phyloP scores from a whole-genome alignment of 2,329 filamentous ascomycete genomes.

The Xylaria multiplex region DNA sequence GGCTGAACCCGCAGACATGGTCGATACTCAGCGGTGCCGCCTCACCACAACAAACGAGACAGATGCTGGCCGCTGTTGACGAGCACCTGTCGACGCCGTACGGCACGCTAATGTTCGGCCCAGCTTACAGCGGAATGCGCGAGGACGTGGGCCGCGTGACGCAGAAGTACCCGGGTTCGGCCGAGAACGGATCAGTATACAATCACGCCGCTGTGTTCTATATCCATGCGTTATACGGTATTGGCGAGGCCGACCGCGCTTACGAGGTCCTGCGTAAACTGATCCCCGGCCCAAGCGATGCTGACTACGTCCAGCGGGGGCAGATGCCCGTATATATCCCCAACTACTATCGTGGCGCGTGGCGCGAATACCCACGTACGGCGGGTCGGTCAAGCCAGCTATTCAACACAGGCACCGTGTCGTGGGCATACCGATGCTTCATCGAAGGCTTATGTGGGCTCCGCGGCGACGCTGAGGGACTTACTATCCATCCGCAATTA shows the following conservation, averaged over 20 bases:
- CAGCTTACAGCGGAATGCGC: conserved; percentile 64
- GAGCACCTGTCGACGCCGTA: conserved; percentile 63
- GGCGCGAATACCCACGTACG: conserved; percentile 59
- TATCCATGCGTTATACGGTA: conserved; percentile 62
- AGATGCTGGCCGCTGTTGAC: conserved; percentile 61
- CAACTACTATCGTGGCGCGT: conserved; percentile 67
- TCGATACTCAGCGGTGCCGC: conserved; percentile 65
- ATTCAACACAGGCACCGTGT: conserved; percentile 68
- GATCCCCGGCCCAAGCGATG: conserved; percentile 62
- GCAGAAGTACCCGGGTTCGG: conserved; percentile 66
- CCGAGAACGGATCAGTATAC: conserved; percentile 68
- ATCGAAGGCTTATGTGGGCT: conserved; percentile 66
- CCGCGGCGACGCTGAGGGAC: conserved; percentile 58
- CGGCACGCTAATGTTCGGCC: conserved; percentile 65
- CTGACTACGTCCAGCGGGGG: conserved; percentile 62
- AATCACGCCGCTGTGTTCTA: conserved; percentile 68
- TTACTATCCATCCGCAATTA: conserved; percentile 61
- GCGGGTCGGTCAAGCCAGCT: conserved; percentile 66
- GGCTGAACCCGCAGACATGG: conserved; percentile 68
- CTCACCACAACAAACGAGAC: conserved; percentile 51
- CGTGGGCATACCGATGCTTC: conserved; percentile 66
- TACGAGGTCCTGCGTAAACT: conserved; percentile 62
- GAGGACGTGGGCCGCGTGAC: conserved; percentile 68
- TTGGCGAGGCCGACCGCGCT: conserved; percentile 61
- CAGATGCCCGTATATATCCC: conserved; percentile 68